Percentiles rank a stretch among this genome's conserved stretches.
These are phyloP conservation scores for Simplicillium aogashimaense DNA, from an alignment of 2,329 filamentous ascomycete species.

Conservation along the genomic window DNA sequence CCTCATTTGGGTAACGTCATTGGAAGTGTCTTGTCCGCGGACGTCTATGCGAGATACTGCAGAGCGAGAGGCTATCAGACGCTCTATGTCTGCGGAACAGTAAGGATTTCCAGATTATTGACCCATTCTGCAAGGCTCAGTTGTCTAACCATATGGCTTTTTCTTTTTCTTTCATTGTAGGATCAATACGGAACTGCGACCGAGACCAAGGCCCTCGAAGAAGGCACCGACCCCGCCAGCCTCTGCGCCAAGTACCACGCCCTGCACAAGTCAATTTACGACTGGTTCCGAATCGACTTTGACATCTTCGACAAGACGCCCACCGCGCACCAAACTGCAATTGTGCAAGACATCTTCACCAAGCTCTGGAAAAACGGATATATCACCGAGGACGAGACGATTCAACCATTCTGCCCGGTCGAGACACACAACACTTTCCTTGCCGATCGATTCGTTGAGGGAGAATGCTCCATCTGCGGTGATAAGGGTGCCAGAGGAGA, in stretches of 20 bases:
- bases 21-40: conserved; percentile 77
- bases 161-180: conserved; percentile 5
- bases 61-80: conserved; percentile 72
- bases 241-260: conserved; percentile 90
- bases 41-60: conserved; percentile 76
- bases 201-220: conserved; percentile 89
- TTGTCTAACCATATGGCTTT: not conserved
- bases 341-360: conserved; percentile 83
- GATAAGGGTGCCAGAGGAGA: conserved; percentile 64
- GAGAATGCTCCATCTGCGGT: conserved; percentile 64
- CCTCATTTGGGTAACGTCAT: conserved; percentile 86
- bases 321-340: conserved; percentile 79
- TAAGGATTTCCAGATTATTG: conserved; percentile 7
- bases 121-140: not conserved
- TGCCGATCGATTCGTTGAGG: conserved; percentile 79
- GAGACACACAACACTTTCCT: conserved; percentile 67
- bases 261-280: conserved; percentile 82
- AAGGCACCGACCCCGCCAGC: conserved; percentile 69
- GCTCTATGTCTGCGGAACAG: conserved; percentile 70
- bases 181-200: conserved; percentile 96
- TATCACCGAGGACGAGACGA: conserved; percentile 76
- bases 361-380: conserved; percentile 84
- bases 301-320: conserved; percentile 93
- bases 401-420: conserved; percentile 71
- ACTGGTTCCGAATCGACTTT: conserved; percentile 93